Conservation (phyloP, 257 asterid genomes). For the Penstemon eatonii region DNA sequence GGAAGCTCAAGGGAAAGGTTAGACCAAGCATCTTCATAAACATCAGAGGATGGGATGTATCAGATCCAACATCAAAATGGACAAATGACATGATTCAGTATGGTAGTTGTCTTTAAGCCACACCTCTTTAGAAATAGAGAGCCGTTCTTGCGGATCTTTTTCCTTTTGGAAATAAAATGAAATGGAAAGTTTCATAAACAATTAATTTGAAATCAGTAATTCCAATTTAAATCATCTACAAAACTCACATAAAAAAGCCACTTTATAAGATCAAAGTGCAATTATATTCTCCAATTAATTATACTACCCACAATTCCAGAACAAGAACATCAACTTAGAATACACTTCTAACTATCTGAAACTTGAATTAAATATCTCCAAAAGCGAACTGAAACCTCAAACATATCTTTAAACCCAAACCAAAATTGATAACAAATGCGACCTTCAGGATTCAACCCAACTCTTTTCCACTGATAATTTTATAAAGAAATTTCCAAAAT, state of each 20-base stretch:
- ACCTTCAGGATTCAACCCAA: background rate
- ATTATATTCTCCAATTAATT: background rate
- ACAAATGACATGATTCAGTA: constrained; percentile 15
- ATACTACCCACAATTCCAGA: background rate
- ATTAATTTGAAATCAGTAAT: background rate
- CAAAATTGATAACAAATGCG: background rate
- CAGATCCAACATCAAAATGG: constrained; percentile 10
- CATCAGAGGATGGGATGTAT: background rate
- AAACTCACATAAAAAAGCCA: background rate
- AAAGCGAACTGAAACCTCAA: background rate
- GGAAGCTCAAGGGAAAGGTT: background rate
- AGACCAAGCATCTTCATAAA: background rate
- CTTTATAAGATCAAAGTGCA: background rate
- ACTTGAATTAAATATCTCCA: background rate
- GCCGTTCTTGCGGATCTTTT: background rate
- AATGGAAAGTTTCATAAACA: background rate
- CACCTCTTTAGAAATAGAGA: background rate
- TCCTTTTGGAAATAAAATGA: background rate
- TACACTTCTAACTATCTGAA: background rate
- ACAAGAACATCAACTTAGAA: background rate
- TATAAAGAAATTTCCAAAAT: background rate
- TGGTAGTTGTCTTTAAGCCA: background rate
- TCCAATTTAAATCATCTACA: background rate
- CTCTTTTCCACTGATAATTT: background rate
- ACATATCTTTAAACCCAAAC: background rate